Evolutionary conservation across 345 rosid genomes (phyloP), one percentile per base, ranked within the genome.

Genomic region (Gossypium australe): DNA sequence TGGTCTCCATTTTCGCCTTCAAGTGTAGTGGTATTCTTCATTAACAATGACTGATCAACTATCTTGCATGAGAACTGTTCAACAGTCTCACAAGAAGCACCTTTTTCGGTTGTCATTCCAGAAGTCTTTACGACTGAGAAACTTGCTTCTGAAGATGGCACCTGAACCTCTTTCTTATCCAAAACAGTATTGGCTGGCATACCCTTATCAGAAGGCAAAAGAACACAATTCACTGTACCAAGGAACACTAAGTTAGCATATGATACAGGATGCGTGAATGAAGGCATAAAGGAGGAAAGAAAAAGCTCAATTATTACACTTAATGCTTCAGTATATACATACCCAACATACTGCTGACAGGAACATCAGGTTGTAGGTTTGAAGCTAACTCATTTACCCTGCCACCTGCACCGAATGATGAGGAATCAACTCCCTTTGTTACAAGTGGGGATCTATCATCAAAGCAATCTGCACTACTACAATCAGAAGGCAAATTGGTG

Each of bases 271-370:
- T 43, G 62, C 59, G 11, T 11, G 65, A 77, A 60, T 61, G 25
- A 72, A 43, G 29, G 24, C 49, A 49, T 16, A 59, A 59, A 3
- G 16, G n/a, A 45, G 48, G 16, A 47, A 44, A 76, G 22, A 25
- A 53, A 70, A 34, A 60, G 65, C 34, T 38, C 44, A 73, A 24
- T n/a, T 25, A 61, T 60, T 9, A 48, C 44, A 61, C n/a, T 59
- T 49, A 25, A 56, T 43, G 45, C 17, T 45, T 80, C 48, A 52
- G 45, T 67, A 53, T 73, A 49, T 62, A 81, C 41, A 71, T 79
- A 92, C 95, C 89, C 73, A 85, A 78, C 52, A 76, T 81, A 29
- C 78, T 73, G 5, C 44, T 62, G 78, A 66, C 73, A 80, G 68
- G 61, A 67, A 83, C 58, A 82, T 82, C 81, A 41, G 83, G 69